Percentiles rank a stretch among this genome's conserved stretches.
Conservation (phyloP, 176 grass and related monocot species). For the Musa beccarii region DNA sequence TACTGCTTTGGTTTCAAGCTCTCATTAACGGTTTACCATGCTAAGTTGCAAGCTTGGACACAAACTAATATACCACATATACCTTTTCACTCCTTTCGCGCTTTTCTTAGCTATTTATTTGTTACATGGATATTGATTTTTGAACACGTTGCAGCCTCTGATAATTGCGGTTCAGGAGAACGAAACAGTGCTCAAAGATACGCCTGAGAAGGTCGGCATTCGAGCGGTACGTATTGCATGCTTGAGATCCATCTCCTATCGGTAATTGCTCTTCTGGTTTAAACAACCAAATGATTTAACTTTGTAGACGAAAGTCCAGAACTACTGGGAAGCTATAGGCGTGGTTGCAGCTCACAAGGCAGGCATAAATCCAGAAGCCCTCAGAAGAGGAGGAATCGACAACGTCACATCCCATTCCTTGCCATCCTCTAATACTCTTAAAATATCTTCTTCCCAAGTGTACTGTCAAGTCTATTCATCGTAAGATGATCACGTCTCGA, state of each 20-base stretch:
- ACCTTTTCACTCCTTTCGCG: not conserved
- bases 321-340: slow-evolving; percentile 96
- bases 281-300: slow-evolving; percentile 16
- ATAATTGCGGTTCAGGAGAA: slow-evolving; percentile 86
- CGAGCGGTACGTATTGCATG: slow-evolving; percentile 33
- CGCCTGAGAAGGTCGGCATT: slow-evolving; percentile 62
- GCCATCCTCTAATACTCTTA: slow-evolving; percentile 3
- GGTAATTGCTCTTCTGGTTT: not conserved
- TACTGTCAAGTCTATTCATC: slow-evolving; percentile 29
- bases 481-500: not conserved
- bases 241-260: not conserved
- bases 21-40: no score
- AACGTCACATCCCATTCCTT: slow-evolving; percentile 32
- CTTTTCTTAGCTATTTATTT: not conserved
- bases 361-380: slow-evolving; percentile 62
- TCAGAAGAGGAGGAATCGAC: slow-evolving; percentile 46
- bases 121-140: not conserved
- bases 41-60: not conserved
- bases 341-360: slow-evolving; percentile 84
- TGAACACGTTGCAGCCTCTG: slow-evolving; percentile 47
- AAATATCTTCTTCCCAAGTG: slow-evolving; percentile 12
- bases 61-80: not conserved
- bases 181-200: slow-evolving; percentile 88
- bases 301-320: slow-evolving; percentile 56
- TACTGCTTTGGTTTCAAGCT: no score